These are phyloP conservation scores for Aquilaria yunnanensis DNA, from an alignment of 345 rosid species.

Conservation along the genomic window DNA sequence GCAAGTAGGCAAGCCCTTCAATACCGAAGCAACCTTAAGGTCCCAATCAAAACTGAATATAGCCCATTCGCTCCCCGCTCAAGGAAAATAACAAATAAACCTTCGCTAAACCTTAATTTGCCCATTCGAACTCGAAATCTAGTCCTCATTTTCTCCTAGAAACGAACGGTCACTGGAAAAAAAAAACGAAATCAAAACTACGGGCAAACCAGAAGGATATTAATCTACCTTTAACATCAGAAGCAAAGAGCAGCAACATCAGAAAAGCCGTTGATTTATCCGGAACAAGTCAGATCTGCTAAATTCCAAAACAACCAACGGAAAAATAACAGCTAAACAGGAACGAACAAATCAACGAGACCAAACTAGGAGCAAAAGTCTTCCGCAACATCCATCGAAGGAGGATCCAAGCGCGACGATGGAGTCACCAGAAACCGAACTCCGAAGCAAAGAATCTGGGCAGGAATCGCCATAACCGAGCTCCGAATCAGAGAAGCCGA, in stretches of 20 bases:
- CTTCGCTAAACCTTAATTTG: too few species aligned
- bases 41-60: too few species aligned
- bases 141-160: constrained; percentile 10
- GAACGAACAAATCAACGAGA: constrained; percentile 7
- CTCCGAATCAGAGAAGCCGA: constrained; percentile 15
- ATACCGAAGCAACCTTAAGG: too few species aligned
- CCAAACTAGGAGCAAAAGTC: constrained; percentile 28
- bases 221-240: constrained; percentile 29
- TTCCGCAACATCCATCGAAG: constrained; percentile 21
- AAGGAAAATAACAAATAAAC: too few species aligned
- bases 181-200: constrained; percentile 11
- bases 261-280: constrained; percentile 33
- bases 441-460: constrained; percentile 24
- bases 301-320: constrained; percentile 27
- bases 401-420: constrained; percentile 34
- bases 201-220: neutral
- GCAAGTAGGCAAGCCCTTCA: too few species aligned
- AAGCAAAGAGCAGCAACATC: constrained; percentile 51
- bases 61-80: too few species aligned
- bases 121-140: too few species aligned
- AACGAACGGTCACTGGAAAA: constrained; percentile 6
- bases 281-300: constrained; percentile 42
- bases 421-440: constrained; percentile 23
- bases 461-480: constrained; percentile 37
- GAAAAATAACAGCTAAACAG: constrained; percentile 27